A percentile compares a stretch with the other conserved stretches of the same genome.
Conservation (phyloP, 192 early-diverging fungal species). For the Lobosporangium transversale region DNA sequence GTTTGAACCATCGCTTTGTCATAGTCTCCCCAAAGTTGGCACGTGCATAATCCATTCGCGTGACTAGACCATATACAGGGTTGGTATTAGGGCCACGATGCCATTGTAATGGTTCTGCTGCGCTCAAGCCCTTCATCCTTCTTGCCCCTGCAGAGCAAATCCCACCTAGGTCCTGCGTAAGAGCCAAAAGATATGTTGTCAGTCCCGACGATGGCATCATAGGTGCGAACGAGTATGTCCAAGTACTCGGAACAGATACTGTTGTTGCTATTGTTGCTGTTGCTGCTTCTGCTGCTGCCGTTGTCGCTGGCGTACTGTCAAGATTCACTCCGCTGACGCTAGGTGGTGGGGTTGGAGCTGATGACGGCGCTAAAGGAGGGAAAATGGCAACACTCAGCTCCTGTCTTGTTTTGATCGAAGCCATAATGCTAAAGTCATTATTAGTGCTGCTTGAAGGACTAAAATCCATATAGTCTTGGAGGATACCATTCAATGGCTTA, state of each 20-base stretch:
- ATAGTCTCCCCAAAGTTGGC: conserved; percentile 53
- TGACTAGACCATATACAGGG: conserved; percentile 66
- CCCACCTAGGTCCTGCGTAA: conserved; percentile 53
- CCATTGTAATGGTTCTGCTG: conserved; percentile 59
- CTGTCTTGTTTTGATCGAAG: conserved; percentile 25
- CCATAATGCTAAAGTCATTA: conserved; percentile 28
- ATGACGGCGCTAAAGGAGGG: background rate
- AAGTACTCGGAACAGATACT: background rate
- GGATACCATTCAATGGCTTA: conserved; percentile 44
- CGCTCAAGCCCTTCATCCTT: conserved; percentile 28
- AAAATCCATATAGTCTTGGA: conserved; percentile 55
- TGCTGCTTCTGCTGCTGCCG: background rate
- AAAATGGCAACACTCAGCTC: conserved; percentile 17
- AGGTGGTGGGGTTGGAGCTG: background rate
- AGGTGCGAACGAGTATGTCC: conserved; percentile 57
- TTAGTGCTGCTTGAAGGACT: background rate
- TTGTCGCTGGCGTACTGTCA: background rate
- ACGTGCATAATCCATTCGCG: conserved; percentile 62
- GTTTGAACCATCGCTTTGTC: conserved; percentile 56
- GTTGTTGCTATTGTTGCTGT: background rate
- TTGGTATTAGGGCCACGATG: conserved; percentile 69
- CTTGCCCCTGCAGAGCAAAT: conserved; percentile 57
- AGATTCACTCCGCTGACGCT: background rate
- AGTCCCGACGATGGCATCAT: conserved; percentile 58
- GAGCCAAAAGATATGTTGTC: conserved; percentile 40